A percentile compares a stretch with the other conserved stretches of the same genome.
phyloP scores from a whole-genome alignment of 805 yeast species.

The Yarrowia keelungensis region DNA sequence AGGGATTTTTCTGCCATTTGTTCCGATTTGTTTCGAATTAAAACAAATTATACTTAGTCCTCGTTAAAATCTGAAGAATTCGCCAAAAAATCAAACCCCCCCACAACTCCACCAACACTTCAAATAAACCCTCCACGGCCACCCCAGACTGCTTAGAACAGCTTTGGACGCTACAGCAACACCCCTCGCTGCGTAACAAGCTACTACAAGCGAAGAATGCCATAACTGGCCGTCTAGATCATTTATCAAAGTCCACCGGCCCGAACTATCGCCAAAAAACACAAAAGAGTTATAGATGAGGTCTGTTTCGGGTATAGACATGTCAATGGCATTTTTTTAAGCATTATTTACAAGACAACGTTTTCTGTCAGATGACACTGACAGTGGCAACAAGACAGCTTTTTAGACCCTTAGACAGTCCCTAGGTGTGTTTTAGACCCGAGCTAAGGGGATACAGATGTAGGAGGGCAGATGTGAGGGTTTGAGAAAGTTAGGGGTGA shows the following conservation, averaged over 20 bases:
- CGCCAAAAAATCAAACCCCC: too few species aligned
- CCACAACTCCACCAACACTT: too few species aligned
- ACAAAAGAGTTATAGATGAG: conserved; percentile 8
- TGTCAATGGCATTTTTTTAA: background rate
- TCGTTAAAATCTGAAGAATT: too few species aligned
- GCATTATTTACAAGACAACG: background rate
- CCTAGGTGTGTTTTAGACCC: background rate
- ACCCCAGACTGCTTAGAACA: conserved; percentile 8
- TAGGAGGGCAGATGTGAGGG: background rate
- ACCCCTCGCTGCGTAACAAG: conserved; percentile 15
- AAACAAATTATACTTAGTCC: too few species aligned
- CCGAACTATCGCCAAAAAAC: background rate
- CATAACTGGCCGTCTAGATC: conserved; percentile 27
- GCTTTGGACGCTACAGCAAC: background rate
- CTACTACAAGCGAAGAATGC: conserved; percentile 19
- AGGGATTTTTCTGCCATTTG: too few species aligned
- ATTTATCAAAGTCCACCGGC: conserved; percentile 8
- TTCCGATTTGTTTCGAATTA: too few species aligned
- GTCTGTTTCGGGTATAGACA: background rate
- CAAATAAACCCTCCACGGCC: too few species aligned
- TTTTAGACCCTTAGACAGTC: background rate
- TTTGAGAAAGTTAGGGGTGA: too few species aligned
- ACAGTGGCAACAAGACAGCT: background rate
- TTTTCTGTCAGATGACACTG: conserved; percentile 7
- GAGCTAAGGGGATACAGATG: background rate